Evolutionary conservation across 2,329 filamentous ascomycete species (phyloP), one percentile per base, ranked within the genome.

Genomic region (Aspergillus sp.): DNA sequence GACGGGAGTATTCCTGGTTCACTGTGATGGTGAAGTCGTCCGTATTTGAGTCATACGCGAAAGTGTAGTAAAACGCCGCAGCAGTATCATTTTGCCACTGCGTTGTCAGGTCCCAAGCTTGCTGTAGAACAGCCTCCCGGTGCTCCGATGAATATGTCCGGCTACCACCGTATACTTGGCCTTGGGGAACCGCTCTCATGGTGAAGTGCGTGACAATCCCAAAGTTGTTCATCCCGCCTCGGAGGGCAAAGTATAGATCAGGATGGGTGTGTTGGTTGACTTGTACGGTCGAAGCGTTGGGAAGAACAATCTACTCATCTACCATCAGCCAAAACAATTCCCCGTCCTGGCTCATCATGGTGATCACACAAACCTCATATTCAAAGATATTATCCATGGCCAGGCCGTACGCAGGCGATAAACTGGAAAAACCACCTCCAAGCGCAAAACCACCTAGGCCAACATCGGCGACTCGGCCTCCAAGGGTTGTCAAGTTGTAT

Each of bases 201-300:
- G 65, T 61, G 36, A 63, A 60, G 10, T 44, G 36, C 8, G 62
- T 69, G 5, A 70, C 56, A 19, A 70, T 56, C 5, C 65, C 67
- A 35, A 69, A 69, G 45, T 68, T 70, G 49, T 64, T 66, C 3
- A 58, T 56, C 5, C 65, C 67, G 4, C 66, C 67, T 27, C 63
- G 62, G 6, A 70, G 54, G 5, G 64, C 60, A 29, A 57, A 59
- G 54, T 66, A 69, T 1, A 70, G 48, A 37, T 70, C 61, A 0
- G 58, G 53, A 41, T 66, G 58, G 29, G 56, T 42, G 3, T 34
- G 47, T 3, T 53, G 43, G 19, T 48, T 60, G 7, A 58, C 63
- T 2, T 51, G 61, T 6, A 60, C 42, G 28, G 60, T 54, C 1
- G 48, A 40, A 7, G 58, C 59, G 26, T 47, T 47, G 6, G 53